Evolutionary conservation across 345 rosid species (phyloP).

Genomic region (Durio zibethinus): DNA sequence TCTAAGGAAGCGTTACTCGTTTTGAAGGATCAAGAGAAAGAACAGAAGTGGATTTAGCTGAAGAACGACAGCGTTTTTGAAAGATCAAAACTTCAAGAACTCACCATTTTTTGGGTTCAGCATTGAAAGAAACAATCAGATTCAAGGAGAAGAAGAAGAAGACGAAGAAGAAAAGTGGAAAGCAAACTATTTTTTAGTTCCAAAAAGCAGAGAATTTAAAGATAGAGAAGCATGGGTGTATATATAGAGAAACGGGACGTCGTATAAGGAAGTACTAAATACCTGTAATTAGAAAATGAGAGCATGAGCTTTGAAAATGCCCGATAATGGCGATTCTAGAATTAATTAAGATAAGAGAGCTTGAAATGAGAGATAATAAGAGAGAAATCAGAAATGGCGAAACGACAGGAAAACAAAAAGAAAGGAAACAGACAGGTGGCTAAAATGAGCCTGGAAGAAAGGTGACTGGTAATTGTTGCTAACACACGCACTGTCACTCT

Average conservation of each 20-base stretch:
- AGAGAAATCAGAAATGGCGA: not conserved
- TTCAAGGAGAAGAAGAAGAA: conserved; percentile 2
- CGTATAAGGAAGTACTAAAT: not conserved
- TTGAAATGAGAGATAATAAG: not conserved
- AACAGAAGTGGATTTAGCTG: not conserved
- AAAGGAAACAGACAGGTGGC: not conserved
- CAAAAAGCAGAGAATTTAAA: not conserved
- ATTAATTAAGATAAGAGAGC: not conserved
- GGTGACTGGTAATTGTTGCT: not conserved
- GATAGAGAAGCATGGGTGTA: not conserved
- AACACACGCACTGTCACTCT: not conserved
- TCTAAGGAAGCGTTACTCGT: not conserved
- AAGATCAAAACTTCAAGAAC: not conserved
- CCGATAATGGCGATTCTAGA: not conserved
- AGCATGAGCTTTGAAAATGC: conserved; percentile 4
- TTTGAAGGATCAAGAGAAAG: not conserved
- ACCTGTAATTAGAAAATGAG: not conserved
- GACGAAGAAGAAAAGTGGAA: not conserved
- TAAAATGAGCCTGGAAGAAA: conserved; percentile 23
- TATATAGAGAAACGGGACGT: not conserved
- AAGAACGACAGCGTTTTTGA: not conserved
- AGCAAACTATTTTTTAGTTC: not conserved
- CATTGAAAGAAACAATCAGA: not conserved
- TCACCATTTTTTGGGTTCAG: conserved; percentile 9
- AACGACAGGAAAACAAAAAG: not conserved